Evolutionary conservation across 2,329 filamentous ascomycete species (phyloP).

Genomic region (Microdochium trichocladiopsis): DNA sequence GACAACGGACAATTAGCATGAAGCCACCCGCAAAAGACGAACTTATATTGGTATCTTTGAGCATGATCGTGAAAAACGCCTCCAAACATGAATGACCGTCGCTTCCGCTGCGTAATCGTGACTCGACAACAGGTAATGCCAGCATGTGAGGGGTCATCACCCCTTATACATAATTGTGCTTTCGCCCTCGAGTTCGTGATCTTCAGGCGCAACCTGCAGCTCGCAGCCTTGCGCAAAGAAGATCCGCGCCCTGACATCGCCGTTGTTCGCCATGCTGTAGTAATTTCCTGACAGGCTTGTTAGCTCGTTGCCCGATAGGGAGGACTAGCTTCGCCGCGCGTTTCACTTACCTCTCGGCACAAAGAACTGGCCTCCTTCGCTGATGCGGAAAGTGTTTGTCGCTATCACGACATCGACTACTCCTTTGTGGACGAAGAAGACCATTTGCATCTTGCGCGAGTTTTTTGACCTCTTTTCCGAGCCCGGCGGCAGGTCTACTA

Average conservation of each 20-base stretch:
- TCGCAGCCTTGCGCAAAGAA: constrained; percentile 92
- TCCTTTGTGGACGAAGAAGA: constrained; percentile 84
- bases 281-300: constrained; percentile 63
- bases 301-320: constrained; percentile 82
- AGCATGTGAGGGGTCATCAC: not conserved
- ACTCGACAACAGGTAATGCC: not conserved
- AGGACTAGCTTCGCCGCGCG: constrained; percentile 89
- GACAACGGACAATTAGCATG: too few relatives aligned
- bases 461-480: constrained; percentile 88
- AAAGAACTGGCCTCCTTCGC: constrained; percentile 85
- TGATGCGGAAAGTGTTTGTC: constrained; percentile 71
- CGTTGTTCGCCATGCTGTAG: constrained; percentile 84
- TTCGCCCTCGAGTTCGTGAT: constrained; percentile 5
- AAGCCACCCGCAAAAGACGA: not conserved
- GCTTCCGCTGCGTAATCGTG: not conserved
- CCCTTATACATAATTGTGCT: not conserved
- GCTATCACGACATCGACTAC: constrained; percentile 74
- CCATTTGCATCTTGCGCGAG: constrained; percentile 92
- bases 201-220: constrained; percentile 21
- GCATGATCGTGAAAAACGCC: not conserved
- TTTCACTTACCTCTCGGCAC: constrained; percentile 92
- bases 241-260: constrained; percentile 63
- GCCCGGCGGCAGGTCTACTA: constrained; percentile 81
- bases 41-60: not conserved
- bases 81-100: not conserved